These are phyloP conservation scores for Tulasnella sp. DNA, from an alignment of 768 basidiomycete genomes.

Conservation along the genomic window DNA sequence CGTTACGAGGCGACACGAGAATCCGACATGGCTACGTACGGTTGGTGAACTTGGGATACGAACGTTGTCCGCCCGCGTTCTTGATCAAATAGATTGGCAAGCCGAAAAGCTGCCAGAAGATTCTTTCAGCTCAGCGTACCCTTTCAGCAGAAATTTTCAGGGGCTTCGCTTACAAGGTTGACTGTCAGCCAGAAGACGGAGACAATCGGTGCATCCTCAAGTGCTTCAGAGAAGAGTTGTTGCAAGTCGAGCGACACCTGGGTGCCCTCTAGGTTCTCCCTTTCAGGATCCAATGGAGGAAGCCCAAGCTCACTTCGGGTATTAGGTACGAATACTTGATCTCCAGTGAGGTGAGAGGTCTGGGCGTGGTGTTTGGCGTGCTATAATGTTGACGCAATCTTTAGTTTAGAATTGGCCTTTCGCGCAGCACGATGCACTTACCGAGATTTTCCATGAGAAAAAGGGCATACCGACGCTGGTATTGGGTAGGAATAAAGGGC, in stretches of 20 bases:
- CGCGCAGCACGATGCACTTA: slow-evolving; percentile 26
- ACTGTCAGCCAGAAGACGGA: slow-evolving; percentile 50
- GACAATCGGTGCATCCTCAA: slow-evolving; percentile 86
- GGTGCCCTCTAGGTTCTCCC: slow-evolving; percentile 61
- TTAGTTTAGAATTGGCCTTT: not conserved
- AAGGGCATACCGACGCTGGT: slow-evolving; percentile 86
- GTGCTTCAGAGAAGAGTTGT: slow-evolving; percentile 73
- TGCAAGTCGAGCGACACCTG: slow-evolving; percentile 63
- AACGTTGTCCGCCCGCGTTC: slow-evolving; percentile 80
- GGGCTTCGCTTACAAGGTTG: slow-evolving; percentile 51
- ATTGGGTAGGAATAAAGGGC: slow-evolving; percentile 13
- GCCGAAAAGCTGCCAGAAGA: slow-evolving; percentile 56
- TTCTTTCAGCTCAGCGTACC: not conserved
- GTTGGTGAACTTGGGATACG: slow-evolving; percentile 73
- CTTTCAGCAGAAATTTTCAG: not conserved
- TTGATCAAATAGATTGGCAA: slow-evolving; percentile 78
- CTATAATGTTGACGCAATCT: slow-evolving; percentile 26
- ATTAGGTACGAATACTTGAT: slow-evolving; percentile 91
- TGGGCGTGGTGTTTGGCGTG: slow-evolving; percentile 95
- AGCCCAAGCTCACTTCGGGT: slow-evolving; percentile 71
- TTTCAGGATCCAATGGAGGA: slow-evolving; percentile 60
- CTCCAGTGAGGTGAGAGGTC: slow-evolving; percentile 87
- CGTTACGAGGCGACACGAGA: not conserved
- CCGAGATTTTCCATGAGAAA: slow-evolving; percentile 89
- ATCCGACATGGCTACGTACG: slow-evolving; percentile 48